Evolutionary conservation across 331 rosid genomes (phyloP).

Genomic region (Quercus phellos): DNA sequence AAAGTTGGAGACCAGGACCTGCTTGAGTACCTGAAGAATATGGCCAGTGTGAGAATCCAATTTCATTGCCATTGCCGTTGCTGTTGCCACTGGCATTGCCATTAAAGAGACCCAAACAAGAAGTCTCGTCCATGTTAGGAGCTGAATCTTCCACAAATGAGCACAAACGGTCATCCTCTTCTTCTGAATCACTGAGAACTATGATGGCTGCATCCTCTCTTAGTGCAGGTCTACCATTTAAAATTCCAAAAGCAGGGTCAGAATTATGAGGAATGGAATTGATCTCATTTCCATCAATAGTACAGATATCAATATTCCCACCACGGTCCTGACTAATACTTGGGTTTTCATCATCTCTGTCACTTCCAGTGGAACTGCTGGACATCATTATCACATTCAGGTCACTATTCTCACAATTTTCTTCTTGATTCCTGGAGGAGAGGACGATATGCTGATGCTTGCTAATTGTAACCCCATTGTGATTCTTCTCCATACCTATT

Average conservation of each 20-base stretch:
- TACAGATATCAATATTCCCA: constrained; percentile 53
- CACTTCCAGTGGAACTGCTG: constrained; percentile 88
- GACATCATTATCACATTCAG: constrained; percentile 85
- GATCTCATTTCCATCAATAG: constrained; percentile 71
- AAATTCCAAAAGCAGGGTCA: constrained; percentile 59
- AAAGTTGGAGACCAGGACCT: constrained; percentile 73
- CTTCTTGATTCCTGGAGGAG: constrained; percentile 54
- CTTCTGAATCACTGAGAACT: constrained; percentile 91
- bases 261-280: constrained; percentile 55
- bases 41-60: constrained; percentile 60
- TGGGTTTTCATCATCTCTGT: constrained; percentile 77
- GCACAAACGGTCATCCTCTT: constrained; percentile 57
- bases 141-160: constrained; percentile 63
- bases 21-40: constrained; percentile 67
- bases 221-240: constrained; percentile 44
- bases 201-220: constrained; percentile 62
- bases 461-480: constrained; percentile 61
- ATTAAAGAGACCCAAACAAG: constrained; percentile 66
- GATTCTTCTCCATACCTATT: constrained; percentile 65
- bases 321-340: constrained; percentile 84
- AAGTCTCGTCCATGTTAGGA: constrained; percentile 40
- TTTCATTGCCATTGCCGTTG: constrained; percentile 54
- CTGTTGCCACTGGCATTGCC: constrained; percentile 25
- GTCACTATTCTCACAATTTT: constrained; percentile 46
- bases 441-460: constrained; percentile 57